Conservation (phyloP, 257 asterid species). For the Anisodus tanguticus region DNA sequence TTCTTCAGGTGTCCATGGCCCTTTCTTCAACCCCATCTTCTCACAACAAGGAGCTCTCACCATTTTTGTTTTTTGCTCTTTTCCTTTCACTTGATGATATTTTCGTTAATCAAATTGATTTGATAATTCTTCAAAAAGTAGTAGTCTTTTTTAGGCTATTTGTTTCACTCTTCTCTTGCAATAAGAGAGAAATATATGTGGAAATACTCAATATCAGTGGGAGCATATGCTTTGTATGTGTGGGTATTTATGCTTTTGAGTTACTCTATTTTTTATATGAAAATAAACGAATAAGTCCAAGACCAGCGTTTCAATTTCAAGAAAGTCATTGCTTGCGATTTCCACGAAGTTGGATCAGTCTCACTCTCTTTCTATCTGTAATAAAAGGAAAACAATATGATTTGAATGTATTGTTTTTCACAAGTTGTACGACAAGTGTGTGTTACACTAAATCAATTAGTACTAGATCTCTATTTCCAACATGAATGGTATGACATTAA, state of each 20-base stretch:
- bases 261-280: background rate
- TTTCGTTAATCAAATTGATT: background rate
- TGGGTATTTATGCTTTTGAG: conserved; percentile 54
- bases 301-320: conserved; percentile 43
- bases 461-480: background rate
- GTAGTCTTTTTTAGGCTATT: background rate
- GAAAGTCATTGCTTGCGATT: conserved; percentile 35
- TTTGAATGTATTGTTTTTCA: background rate
- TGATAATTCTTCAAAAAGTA: background rate
- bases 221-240: conserved; percentile 28
- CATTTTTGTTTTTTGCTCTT: conserved; percentile 45
- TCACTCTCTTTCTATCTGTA: background rate
- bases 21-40: conserved; percentile 77
- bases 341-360: conserved; percentile 51
- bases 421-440: background rate
- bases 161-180: background rate
- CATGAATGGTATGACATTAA: background rate
- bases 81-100: background rate
- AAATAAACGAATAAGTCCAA: conserved; percentile 25
- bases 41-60: conserved; percentile 94
- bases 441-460: background rate
- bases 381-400: background rate
- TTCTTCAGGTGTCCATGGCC: conserved; percentile 84
- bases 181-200: background rate
- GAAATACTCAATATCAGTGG: background rate